Evolutionary conservation across 345 rosid species (phyloP).

Genomic region (Theobroma cacao): DNA sequence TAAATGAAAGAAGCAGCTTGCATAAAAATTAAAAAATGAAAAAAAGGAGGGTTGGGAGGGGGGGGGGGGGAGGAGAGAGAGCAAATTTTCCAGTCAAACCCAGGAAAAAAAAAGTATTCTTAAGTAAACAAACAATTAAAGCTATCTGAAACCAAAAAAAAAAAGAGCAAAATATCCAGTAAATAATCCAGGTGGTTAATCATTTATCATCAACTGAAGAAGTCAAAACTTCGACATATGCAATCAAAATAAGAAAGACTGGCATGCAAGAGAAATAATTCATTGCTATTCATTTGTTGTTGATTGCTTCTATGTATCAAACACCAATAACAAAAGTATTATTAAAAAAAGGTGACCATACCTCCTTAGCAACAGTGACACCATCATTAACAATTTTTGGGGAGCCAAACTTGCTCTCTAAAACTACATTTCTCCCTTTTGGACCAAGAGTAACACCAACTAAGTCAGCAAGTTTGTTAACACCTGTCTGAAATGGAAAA

Average conservation of each 20-base stretch:
- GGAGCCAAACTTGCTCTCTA: slow-evolving; percentile 98
- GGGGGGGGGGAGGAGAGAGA: background rate
- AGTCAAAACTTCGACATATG: background rate
- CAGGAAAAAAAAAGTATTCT: background rate
- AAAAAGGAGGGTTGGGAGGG: too few relatives aligned
- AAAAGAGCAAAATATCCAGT: background rate
- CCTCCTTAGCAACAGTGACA: slow-evolving; percentile 97
- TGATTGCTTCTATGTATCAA: background rate
- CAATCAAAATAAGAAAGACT: background rate
- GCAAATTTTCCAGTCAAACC: background rate
- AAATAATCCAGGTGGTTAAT: background rate
- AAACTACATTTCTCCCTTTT: slow-evolving; percentile 92
- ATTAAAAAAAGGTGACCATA: slow-evolving; percentile 13
- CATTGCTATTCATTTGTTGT: background rate
- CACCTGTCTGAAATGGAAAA: slow-evolving; percentile 66
- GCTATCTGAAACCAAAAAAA: background rate
- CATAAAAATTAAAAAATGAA: background rate
- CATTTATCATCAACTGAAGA: background rate
- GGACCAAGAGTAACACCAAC: slow-evolving; percentile 98
- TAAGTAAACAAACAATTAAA: background rate
- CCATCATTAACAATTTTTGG: slow-evolving; percentile 98
- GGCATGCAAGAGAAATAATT: background rate
- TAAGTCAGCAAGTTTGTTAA: slow-evolving; percentile 94
- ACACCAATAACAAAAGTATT: background rate
- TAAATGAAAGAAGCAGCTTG: background rate